Conservation (phyloP, 192 early-diverging fungal genomes). For the Coemansia nantahalensis region DNA sequence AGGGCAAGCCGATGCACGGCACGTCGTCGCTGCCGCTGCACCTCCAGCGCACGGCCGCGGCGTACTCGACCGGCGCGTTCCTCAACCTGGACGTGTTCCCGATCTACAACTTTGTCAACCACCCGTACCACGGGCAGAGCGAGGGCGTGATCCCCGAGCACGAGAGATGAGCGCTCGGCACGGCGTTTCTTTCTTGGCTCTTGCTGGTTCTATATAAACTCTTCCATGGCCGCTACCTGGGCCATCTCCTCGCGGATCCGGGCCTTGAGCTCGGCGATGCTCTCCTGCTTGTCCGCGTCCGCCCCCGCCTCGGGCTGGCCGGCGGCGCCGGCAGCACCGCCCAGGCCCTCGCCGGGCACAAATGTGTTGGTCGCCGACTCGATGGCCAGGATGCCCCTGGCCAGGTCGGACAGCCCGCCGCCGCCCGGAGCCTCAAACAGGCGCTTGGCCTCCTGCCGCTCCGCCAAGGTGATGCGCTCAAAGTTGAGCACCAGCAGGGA, state of each 20-base stretch:
- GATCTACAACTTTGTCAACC: conserved; percentile 78
- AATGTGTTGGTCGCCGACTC: conserved; percentile 69
- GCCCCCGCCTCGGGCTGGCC: conserved; percentile 3
- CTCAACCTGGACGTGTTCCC: conserved; percentile 67
- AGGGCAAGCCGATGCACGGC: conserved; percentile 70
- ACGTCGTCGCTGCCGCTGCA: conserved; percentile 55
- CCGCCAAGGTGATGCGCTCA: conserved; percentile 67
- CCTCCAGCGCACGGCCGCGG: conserved; percentile 60
- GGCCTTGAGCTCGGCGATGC: conserved; percentile 44
- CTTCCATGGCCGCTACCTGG: conserved; percentile 46
- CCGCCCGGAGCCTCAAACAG: conserved; percentile 66
- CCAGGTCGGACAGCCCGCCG: conserved; percentile 63
- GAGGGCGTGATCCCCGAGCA: conserved; percentile 48
- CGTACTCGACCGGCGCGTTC: conserved; percentile 65
- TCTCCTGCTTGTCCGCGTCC: conserved; percentile 20
- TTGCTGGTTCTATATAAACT: conserved; percentile 39
- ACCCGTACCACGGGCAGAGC: conserved; percentile 66
- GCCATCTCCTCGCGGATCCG: conserved; percentile 49
- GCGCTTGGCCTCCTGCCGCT: conserved; percentile 74
- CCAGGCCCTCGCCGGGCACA: conserved; percentile 77
- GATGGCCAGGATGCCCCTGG: conserved; percentile 62
- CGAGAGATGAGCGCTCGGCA: no score
- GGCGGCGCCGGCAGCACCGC: background rate
- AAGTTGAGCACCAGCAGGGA: conserved; percentile 85
- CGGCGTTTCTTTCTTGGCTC: no score